A percentile compares a stretch with the other conserved stretches of the same genome.
Evolutionary conservation across 345 rosid species (phyloP).

Genomic region (Angophora floribunda): DNA sequence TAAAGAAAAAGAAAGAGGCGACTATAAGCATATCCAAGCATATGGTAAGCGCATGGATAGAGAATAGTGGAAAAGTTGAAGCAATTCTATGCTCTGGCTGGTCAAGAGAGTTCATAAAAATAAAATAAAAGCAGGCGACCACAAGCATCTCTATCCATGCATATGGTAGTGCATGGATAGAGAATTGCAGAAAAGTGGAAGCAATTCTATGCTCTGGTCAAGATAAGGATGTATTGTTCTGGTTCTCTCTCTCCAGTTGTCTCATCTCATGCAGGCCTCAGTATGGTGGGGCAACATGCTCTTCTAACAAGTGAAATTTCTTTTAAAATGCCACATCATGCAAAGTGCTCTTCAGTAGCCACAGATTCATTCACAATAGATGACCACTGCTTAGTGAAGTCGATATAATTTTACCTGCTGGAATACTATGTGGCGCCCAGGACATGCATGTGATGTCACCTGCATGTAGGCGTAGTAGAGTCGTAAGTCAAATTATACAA

Average conservation of each 20-base stretch:
- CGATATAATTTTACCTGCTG: slow-evolving; percentile 31
- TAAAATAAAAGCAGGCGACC: background rate
- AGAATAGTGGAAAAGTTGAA: background rate
- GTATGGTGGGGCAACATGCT: background rate
- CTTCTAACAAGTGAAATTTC: background rate
- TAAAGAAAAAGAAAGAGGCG: background rate
- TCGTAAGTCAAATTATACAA: background rate
- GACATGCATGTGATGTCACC: slow-evolving; percentile 76
- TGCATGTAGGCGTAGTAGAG: slow-evolving; percentile 12
- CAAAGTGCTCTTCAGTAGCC: background rate
- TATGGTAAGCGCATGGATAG: background rate
- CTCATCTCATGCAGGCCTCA: background rate
- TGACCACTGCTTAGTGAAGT: background rate
- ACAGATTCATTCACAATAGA: background rate
- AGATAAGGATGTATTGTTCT: background rate
- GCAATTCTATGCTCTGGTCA: background rate
- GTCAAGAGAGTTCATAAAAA: background rate
- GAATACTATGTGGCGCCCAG: slow-evolving; percentile 66
- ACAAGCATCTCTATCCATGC: background rate
- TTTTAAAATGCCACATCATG: background rate
- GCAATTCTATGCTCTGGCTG: background rate
- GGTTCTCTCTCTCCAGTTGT: background rate
- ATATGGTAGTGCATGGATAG: background rate
- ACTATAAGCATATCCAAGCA: background rate
- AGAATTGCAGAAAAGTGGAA: background rate